These are phyloP conservation scores for Paramecium bursaria DNA, from an alignment of 73 alveolate genomes.

Conservation along the genomic window DNA sequence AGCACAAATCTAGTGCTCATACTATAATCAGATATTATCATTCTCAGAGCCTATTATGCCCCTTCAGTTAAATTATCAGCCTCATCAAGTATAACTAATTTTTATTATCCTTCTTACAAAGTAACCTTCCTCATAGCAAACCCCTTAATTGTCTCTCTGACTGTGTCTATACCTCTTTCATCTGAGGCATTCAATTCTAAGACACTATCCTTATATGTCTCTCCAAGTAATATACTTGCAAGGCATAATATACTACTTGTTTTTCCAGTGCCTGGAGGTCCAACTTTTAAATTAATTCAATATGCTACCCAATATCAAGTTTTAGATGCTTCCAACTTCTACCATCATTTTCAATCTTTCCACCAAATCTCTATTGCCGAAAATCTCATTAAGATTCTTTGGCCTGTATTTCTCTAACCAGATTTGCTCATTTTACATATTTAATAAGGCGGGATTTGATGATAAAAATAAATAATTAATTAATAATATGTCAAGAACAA, in stretches of 20 bases:
- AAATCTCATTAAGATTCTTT: slow-evolving; percentile 89
- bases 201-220: slow-evolving; percentile 87
- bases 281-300: slow-evolving; percentile 64
- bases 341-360: slow-evolving; percentile 94
- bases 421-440: slow-evolving; percentile 87
- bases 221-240: slow-evolving; percentile 95
- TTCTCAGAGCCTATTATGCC: slow-evolving; percentile 96
- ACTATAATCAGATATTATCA: slow-evolving; percentile 92
- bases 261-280: slow-evolving; percentile 99
- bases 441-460: no score
- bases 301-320: slow-evolving; percentile 79
- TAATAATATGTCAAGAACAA: no score
- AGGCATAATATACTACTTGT: slow-evolving; percentile 97
- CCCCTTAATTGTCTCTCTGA: slow-evolving; percentile 97
- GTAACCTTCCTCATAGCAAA: slow-evolving; percentile 98
- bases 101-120: slow-evolving; percentile 95
- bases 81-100: slow-evolving; percentile 98
- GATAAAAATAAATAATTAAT: no score
- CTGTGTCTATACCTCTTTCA: slow-evolving; percentile 97
- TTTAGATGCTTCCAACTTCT: slow-evolving; percentile 96
- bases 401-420: slow-evolving; percentile 97
- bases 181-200: slow-evolving; percentile 93
- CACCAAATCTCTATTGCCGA: slow-evolving; percentile 94
- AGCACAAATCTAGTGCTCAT: slow-evolving; percentile 95
- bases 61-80: slow-evolving; percentile 99